A percentile compares a stretch with the other conserved stretches of the same genome.
Conservation (phyloP, 2,329 filamentous ascomycete genomes). For the Penicillium fuscoglaucum region DNA sequence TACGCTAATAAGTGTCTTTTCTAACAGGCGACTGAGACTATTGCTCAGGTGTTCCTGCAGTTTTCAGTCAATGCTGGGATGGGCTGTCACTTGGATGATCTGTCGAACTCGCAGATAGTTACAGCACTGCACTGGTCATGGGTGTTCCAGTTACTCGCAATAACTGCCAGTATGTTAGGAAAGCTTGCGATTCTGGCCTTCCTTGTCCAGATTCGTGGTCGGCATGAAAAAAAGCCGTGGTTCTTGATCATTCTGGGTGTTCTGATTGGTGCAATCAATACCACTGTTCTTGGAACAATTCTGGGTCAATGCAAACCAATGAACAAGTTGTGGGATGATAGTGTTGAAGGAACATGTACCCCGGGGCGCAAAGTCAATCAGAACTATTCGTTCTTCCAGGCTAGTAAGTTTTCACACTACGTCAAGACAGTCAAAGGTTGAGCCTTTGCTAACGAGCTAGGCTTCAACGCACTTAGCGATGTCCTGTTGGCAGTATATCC, state of each 20-base stretch:
- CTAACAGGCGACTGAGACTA: constrained; percentile 3
- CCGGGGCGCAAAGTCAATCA: constrained; percentile 13
- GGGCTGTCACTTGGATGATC: constrained; percentile 17
- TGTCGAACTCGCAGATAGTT: constrained; percentile 8
- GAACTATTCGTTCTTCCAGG: constrained; percentile 24
- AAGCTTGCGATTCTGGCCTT: constrained; percentile 29
- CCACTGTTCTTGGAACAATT: constrained; percentile 20
- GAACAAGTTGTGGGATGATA: constrained; percentile 23
- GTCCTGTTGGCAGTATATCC: constrained; percentile 24
- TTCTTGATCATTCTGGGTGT: constrained; percentile 21
- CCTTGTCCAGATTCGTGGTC: constrained; percentile 25
- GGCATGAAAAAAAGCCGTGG: constrained; percentile 20
- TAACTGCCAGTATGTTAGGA: constrained; percentile 22
- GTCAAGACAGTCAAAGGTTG: neutral
- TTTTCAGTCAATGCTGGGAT: constrained; percentile 21
- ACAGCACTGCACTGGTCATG: constrained; percentile 22
- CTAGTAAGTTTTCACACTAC: constrained; percentile 10
- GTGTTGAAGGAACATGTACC: constrained; percentile 20
- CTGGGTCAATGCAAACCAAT: constrained; percentile 24
- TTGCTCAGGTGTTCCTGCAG: constrained; percentile 20
- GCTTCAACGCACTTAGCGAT: constrained; percentile 22
- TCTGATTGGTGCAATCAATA: constrained; percentile 20
- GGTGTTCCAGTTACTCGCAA: constrained; percentile 26
- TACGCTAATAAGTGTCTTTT: neutral
- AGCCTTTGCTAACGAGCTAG: neutral